Evolutionary conservation across 2,329 filamentous ascomycete species (phyloP).

Genomic region (Tolypocladium inflatum): DNA sequence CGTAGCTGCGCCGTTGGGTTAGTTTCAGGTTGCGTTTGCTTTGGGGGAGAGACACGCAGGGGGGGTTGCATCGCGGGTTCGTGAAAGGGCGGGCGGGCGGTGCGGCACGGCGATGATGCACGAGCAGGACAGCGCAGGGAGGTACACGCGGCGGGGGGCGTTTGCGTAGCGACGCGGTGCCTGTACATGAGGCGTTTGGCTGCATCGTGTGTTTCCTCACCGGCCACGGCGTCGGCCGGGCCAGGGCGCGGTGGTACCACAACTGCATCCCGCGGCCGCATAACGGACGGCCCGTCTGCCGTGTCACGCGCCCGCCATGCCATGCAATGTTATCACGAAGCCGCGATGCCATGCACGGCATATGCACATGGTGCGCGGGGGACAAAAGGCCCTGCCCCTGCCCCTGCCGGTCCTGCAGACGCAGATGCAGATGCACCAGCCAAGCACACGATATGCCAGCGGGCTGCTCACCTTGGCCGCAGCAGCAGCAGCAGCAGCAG

Average conservation of each 20-base stretch:
- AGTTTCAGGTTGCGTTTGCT: constrained; percentile 1
- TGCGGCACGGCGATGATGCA: background rate
- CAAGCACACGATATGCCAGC: background rate
- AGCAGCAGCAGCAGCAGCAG: background rate
- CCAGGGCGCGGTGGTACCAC: background rate
- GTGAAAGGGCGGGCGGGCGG: background rate
- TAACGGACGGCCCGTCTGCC: background rate
- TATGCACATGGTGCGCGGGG: background rate
- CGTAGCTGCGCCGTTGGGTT: constrained; percentile 45
- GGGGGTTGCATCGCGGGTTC: background rate
- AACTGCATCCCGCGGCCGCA: background rate
- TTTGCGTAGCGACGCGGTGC: background rate
- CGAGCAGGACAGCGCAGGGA: background rate
- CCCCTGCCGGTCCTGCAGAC: background rate
- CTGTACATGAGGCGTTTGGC: background rate
- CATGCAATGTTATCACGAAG: background rate
- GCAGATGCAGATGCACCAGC: background rate
- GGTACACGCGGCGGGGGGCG: background rate
- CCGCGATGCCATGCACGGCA: background rate
- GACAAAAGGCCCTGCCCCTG: background rate
- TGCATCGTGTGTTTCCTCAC: background rate
- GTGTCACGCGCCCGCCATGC: background rate
- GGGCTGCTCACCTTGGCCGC: background rate
- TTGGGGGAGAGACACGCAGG: background rate
- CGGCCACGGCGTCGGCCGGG: background rate